Evolutionary conservation across 108 stramenopile genomes (phyloP), one percentile per base, ranked within the genome.

Genomic region (Stephanodiscus triporus): DNA sequence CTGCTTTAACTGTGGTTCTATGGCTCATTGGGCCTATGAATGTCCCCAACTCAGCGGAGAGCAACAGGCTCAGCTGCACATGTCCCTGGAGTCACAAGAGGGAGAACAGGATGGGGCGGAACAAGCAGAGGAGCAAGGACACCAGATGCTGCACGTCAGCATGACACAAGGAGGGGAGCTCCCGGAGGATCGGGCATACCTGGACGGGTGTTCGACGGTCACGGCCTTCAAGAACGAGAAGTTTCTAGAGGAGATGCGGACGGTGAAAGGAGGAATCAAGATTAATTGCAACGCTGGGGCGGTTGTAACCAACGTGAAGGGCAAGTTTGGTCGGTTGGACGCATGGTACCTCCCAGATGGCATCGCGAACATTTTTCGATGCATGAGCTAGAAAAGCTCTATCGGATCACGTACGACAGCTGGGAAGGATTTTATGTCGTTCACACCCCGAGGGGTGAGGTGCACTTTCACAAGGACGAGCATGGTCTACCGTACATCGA

Each of bases 391-490:
- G 40, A 40, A 11, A 19, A 66, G 27, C 20, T 26, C 3, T 42
- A 32, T 13, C 71, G 47, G 8, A 65, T 78, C 22, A 73, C 64
- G 16, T 78, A 53, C 38, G 71, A 78, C n/a, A 48, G 38, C 53
- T 14, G 9, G 32, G 54, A 56, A 29, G 42, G 36, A 8, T 23
- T 23, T 7, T 76, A 61, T 43, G 32, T 76, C 9, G 68, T 69
- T 7, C 67, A 76, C 50, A 76, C 75, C 2, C 17, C 23, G n/a
- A n/a, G n/a, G n/a, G n/a, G n/a, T n/a, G n/a, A n/a, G n/a, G n/a
- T n/a, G n/a, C n/a, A n/a, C n/a, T n/a, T n/a, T n/a, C n/a, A n/a
- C n/a, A n/a, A n/a, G n/a, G n/a, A n/a, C n/a, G n/a, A n/a, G n/a
- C n/a, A n/a, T n/a, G n/a, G n/a, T n/a, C n/a, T n/a, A n/a, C n/a